Base-by-base conservation (phyloP, 768 basidiomycete species). In the Hericium alpestre region DNA sequence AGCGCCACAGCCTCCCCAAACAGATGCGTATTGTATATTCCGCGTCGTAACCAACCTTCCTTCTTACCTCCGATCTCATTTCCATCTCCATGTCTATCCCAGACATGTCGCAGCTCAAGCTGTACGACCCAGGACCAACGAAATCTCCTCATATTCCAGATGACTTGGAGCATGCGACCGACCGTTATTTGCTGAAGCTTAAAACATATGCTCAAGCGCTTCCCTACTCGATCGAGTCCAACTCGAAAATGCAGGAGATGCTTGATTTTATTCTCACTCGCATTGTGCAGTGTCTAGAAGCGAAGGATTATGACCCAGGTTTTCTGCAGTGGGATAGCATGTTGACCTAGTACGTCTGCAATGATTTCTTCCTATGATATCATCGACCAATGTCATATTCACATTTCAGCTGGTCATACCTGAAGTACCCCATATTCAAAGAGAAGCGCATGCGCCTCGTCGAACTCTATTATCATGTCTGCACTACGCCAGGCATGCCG, bases 341-440 rank as follows among this genome's bases (percentile, higher is more conserved):
- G 83, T 65, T 87, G 52, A 76, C 76, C 51, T 82, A 87, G 84
- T 87, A 67, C 62, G 86, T 79, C 55, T 43, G 5, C 43, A 46
- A 12, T 25, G 23, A 51, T 51, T 53, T 27, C 38, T 32, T 46
- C 5, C 23, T 52, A 46, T 56, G 58, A 9, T 55, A 48, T 46
- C 53, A 48, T 57, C 54, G 51, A 47, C 58, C 55, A 54, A 47
- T 59, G n/a, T 56, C 67, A 32, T 57, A 64, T 54, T 55, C 57
- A 32, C 23, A 41, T 32, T 58, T 4, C 63, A 90, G 88, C 66
- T 93, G 90, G 90, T 70, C 72, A 48, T 84, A 84, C 74, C 78
- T 93, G 67, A 89, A 90, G 65, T 93, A 92, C 65, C 91, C 89
- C 38, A 84, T 94, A 64, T 89, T 88, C 56, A 85, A 86, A 66